Evolutionary conservation across 2,329 filamentous ascomycete genomes (phyloP).

Genomic region (Apiospora koreana): DNA sequence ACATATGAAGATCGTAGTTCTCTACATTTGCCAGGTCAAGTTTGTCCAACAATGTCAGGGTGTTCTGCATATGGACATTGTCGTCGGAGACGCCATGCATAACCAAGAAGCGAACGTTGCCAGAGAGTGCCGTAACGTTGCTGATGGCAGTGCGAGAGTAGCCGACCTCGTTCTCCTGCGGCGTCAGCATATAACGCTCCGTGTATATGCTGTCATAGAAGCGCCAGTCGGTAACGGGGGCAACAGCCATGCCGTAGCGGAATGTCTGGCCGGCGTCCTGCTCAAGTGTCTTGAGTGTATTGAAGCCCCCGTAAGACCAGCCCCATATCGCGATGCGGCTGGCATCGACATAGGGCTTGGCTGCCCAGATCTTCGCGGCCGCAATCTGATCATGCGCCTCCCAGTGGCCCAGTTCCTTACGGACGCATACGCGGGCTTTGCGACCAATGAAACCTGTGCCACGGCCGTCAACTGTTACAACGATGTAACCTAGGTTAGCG

Average conservation of each 20-base stretch:
- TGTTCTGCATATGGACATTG: conserved; percentile 97
- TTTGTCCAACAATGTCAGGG: conserved; percentile 81
- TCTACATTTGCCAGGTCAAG: conserved; percentile 79
- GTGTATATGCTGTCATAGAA: conserved; percentile 96
- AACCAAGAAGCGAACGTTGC: conserved; percentile 84
- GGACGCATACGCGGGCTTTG: conserved; percentile 76
- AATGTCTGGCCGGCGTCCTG: conserved; percentile 87
- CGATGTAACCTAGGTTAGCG: conserved; percentile 83
- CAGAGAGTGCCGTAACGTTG: conserved; percentile 71
- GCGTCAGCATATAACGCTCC: conserved; percentile 96
- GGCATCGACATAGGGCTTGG: conserved; percentile 80
- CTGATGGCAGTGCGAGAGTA: conserved; percentile 75
- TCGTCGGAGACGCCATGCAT: conserved; percentile 98
- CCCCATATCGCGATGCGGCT: conserved; percentile 92
- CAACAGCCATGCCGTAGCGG: conserved; percentile 96
- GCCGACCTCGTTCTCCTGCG: conserved; percentile 75
- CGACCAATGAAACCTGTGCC: conserved; percentile 92
- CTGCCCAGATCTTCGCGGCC: conserved; percentile 80
- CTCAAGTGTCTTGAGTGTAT: conserved; percentile 92
- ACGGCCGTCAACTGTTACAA: conserved; percentile 90
- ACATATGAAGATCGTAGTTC: conserved; percentile 97
- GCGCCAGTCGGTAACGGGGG: conserved; percentile 97
- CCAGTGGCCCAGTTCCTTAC: conserved; percentile 80
- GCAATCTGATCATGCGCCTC: conserved; percentile 92
- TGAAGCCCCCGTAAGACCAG: conserved; percentile 97